Evolutionary conservation across 2,329 filamentous ascomycete species (phyloP).

Genomic region (Colletotrichum sp.): DNA sequence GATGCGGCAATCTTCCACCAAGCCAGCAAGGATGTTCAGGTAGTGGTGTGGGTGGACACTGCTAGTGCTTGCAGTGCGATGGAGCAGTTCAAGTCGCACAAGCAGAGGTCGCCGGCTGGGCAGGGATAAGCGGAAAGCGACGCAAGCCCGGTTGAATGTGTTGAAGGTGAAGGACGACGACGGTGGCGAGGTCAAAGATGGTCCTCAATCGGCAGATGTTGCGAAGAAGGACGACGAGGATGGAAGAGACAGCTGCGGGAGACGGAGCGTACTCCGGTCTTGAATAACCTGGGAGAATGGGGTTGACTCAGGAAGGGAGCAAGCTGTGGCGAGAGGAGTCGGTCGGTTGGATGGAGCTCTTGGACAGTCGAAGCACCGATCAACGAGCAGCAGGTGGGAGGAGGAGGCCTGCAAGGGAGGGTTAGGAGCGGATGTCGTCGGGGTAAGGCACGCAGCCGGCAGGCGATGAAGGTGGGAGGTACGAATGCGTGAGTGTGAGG

Average conservation of each 20-base stretch:
- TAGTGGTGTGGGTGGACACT: constrained; percentile 13
- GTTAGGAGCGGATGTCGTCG: background rate
- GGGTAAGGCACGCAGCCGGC: background rate
- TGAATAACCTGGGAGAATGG: background rate
- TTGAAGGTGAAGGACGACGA: background rate
- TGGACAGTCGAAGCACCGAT: background rate
- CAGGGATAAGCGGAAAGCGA: constrained; percentile 11
- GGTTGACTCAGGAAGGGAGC: background rate
- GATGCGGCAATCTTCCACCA: background rate
- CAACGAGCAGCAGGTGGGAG: background rate
- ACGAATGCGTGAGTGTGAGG: background rate
- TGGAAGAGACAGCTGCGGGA: background rate
- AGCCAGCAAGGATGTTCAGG: constrained; percentile 11
- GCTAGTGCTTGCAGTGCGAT: constrained; percentile 2
- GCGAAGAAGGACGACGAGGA: background rate
- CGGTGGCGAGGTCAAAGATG: background rate
- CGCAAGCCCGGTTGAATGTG: background rate
- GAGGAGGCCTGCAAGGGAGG: background rate
- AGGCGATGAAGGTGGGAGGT: background rate
- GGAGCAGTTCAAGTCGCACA: constrained; percentile 1
- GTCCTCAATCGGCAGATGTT: background rate
- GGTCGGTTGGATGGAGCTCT: background rate
- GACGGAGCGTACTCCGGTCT: constrained; percentile 7
- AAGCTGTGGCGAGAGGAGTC: background rate
- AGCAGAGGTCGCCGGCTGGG: background rate